phyloP scores from a whole-genome alignment of 2,329 filamentous ascomycete genomes.

The Arthrobotrys entomopaga region DNA sequence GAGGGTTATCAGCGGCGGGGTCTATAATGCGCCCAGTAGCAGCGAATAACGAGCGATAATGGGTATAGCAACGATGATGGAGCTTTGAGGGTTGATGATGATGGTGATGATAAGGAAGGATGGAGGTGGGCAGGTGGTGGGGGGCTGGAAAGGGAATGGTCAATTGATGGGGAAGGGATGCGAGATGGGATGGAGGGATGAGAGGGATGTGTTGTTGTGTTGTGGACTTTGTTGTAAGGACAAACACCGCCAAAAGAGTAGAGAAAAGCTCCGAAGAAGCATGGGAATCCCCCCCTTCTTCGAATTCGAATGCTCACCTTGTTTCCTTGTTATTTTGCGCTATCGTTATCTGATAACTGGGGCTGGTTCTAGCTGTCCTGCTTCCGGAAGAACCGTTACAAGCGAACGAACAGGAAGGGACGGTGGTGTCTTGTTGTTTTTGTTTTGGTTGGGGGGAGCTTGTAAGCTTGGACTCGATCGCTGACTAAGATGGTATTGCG shows the following conservation, averaged over 20 bases:
- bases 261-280: background rate
- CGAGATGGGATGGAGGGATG: background rate
- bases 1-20: slow-evolving; percentile 5
- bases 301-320: slow-evolving; percentile 17
- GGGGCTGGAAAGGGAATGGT: background rate
- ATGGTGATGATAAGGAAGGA: background rate
- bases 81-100: slow-evolving; percentile 2
- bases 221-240: slow-evolving; percentile 26
- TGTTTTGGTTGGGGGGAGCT: too few relatives aligned
- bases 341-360: too few relatives aligned
- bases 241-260: background rate
- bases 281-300: slow-evolving; percentile 27
- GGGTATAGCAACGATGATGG: background rate
- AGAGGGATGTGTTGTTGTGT: slow-evolving; percentile 31
- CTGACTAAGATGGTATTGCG: too few relatives aligned
- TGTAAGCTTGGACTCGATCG: too few relatives aligned
- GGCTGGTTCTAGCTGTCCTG: too few relatives aligned
- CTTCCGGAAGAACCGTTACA: too few relatives aligned
- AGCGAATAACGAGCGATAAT: background rate
- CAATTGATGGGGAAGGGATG: background rate
- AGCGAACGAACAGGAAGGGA: too few relatives aligned
- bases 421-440: too few relatives aligned
- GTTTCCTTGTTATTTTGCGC: background rate
- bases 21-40: slow-evolving; percentile 3
- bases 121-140: background rate